Percentiles rank a stretch among this genome's conserved stretches.
These are phyloP conservation scores for Lactuca sativa DNA, from an alignment of 129 eudicot species.

Conservation along the genomic window DNA sequence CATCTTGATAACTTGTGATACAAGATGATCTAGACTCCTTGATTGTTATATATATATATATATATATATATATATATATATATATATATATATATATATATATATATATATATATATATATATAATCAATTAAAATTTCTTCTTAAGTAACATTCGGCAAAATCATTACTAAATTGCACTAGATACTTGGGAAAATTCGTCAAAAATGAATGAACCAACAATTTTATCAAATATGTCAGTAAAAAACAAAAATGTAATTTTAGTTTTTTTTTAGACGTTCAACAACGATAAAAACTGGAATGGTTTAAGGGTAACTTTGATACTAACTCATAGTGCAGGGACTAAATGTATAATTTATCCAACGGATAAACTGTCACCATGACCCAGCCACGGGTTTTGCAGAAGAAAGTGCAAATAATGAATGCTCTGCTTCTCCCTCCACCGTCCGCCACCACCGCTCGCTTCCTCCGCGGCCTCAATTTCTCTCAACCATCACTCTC, in stretches of 20 bases:
- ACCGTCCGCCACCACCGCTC: slow-evolving; percentile 43
- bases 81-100: too few relatives aligned
- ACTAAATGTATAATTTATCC: slow-evolving; percentile 1
- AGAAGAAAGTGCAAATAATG: slow-evolving; percentile 36
- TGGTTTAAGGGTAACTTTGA: slow-evolving; percentile 1
- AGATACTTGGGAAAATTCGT: too few relatives aligned
- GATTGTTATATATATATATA: too few relatives aligned
- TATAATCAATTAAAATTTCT: too few relatives aligned
- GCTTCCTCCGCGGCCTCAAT: slow-evolving; percentile 45
- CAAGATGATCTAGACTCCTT: too few relatives aligned
- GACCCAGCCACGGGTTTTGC: slow-evolving; percentile 27
- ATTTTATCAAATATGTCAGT: neutral
- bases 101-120: too few relatives aligned
- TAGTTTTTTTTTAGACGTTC: neutral
- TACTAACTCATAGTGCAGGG: slow-evolving; percentile 14
- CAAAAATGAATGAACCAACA: too few relatives aligned
- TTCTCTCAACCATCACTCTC: slow-evolving; percentile 25
- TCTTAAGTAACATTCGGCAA: too few relatives aligned
- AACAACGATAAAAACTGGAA: neutral
- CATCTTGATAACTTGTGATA: too few relatives aligned
- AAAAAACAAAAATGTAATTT: neutral
- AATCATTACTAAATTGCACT: too few relatives aligned
- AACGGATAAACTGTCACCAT: slow-evolving; percentile 40
- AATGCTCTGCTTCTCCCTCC: slow-evolving; percentile 58
- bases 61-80: too few relatives aligned